Evolutionary conservation across 108 stramenopile species (phyloP).

Genomic region (Thalassiosira profunda): DNA sequence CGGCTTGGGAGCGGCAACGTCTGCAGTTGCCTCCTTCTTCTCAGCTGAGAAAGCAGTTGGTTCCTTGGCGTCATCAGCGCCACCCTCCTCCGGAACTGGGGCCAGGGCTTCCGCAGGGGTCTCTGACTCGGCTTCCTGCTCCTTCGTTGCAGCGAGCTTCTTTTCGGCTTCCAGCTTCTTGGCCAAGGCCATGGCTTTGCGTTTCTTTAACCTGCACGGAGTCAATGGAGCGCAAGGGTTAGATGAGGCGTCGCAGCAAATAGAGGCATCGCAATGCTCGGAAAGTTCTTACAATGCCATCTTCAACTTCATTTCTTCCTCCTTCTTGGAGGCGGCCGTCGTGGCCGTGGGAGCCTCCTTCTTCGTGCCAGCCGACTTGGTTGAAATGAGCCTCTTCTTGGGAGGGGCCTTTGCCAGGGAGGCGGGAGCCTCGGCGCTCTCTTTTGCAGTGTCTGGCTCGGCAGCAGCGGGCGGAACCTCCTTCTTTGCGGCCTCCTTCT

Average conservation of each 20-base stretch:
- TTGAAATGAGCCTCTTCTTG: no score
- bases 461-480: background rate
- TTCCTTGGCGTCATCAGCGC: background rate
- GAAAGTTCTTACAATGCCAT: slow-evolving; percentile 18
- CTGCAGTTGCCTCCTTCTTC: background rate
- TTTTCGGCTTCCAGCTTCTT: slow-evolving; percentile 27
- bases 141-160: slow-evolving; percentile 23
- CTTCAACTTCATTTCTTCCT: slow-evolving; percentile 42
- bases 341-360: background rate
- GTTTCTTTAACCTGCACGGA: slow-evolving; percentile 18
- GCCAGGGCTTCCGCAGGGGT: slow-evolving; percentile 17
- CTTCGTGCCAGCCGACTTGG: background rate
- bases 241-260: no score
- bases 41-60: no score
- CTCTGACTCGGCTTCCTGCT: slow-evolving; percentile 8
- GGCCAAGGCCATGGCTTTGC: slow-evolving; percentile 19
- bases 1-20: background rate
- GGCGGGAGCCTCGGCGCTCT: background rate
- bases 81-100: slow-evolving; percentile 20
- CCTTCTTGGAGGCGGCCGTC: slow-evolving; percentile 18
- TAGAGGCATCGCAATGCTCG: no score
- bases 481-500: background rate
- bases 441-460: background rate
- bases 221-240: background rate
- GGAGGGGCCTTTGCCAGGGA: no score